Evolutionary conservation across 305 asterid species (phyloP), one percentile per base, ranked within the genome.

Genomic region (Lippia alba): DNA sequence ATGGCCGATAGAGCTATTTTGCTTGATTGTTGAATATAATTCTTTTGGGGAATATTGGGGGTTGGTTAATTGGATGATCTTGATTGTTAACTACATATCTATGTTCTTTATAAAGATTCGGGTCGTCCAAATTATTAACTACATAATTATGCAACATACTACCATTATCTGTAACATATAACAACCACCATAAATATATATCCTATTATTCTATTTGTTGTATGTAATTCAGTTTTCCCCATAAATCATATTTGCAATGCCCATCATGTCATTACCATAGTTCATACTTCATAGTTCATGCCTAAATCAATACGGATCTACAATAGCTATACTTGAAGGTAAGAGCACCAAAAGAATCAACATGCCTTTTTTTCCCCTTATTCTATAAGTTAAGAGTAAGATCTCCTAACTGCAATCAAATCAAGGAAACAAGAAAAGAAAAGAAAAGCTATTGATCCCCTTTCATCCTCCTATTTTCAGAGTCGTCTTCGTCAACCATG

Each of bases 391-490:
- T 79, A 79, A 57, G 78, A 74, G 78, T 46, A 44, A 44, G 12
- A 11, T 3, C 49, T 44, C 56, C 78, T 69, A 62, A 55, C 56
- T 44, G 12, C 20, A 74, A 45, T 67, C 70, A 70, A 70, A 70
- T 49, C 55, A 61, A 65, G 57, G 19, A 44, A 50, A 33, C 69
- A n/a, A 61, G 53, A 44, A 36, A 8, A 36, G 40, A 34, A 34
- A 6, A 34, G 41, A 36, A 36, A 36, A 46, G 70, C 79, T 82
- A 81, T n/a, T 78, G 76, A 68, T 82, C 81, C 81, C 76, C 72
- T 78, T 59, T 73, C 79, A 83, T 86, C 84, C 79, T 82, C 78
- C 78, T 80, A 74, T 71, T 78, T 44, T 76, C 86, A 14, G 61
- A 34, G 65, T 69, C 69, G 41, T 74, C 87, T 46, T 79, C 93